phyloP scores from a whole-genome alignment of 257 asterid species.

The Paulownia fortunei region DNA sequence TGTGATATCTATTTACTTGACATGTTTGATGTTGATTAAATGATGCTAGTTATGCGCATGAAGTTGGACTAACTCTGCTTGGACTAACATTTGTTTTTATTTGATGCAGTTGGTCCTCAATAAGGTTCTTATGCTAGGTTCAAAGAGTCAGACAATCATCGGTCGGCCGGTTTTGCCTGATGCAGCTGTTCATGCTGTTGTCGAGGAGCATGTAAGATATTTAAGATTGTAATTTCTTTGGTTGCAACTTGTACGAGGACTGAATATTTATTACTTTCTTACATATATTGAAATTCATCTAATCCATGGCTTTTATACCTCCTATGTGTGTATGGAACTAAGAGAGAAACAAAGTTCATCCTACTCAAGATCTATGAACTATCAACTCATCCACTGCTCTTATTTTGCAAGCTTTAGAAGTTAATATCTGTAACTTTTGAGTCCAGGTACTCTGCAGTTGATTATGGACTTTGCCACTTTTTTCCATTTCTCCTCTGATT shows the following conservation, averaged over 20 bases:
- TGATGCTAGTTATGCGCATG: not conserved
- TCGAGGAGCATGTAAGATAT: constrained; percentile 93
- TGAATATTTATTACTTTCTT: not conserved
- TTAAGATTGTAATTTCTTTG: constrained; percentile 14
- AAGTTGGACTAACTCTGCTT: not conserved
- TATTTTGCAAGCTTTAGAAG: constrained; percentile 20
- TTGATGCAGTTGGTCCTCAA: constrained; percentile 72
- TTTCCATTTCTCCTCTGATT: constrained; percentile 3
- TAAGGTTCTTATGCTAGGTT: constrained; percentile 91
- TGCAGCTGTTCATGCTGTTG: constrained; percentile 95
- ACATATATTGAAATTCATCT: not conserved
- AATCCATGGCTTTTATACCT: constrained; percentile 15
- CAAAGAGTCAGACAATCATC: constrained; percentile 72
- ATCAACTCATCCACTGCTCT: not conserved
- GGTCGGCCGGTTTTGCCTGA: constrained; percentile 93
- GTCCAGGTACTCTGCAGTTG: constrained; percentile 8
- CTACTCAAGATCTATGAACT: constrained; percentile 6
- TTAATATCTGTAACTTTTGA: not conserved
- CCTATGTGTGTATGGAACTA: not conserved
- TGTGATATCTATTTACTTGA: not conserved
- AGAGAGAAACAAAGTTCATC: not conserved
- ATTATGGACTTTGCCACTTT: not conserved
- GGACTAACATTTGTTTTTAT: constrained; percentile 24
- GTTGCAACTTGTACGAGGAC: constrained; percentile 12
- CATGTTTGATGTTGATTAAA: not conserved